Base-by-base conservation (phyloP, 1,139 yeast species). In the Suhomyces atakaporum region DNA sequence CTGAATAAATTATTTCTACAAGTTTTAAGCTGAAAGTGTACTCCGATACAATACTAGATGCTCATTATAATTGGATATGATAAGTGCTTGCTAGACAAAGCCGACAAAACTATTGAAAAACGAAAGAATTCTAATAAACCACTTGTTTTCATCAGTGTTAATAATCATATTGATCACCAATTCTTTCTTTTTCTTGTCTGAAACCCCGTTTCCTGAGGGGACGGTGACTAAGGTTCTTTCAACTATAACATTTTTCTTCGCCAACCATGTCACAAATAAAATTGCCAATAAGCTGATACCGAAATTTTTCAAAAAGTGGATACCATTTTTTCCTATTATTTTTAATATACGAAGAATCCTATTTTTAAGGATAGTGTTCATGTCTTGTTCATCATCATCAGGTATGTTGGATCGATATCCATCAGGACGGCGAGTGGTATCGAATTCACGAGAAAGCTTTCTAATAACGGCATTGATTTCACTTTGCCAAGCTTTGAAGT, bases 31-130 rank as follows among this genome's bases (percentile, higher is more conserved):
- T n/a, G n/a, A n/a, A n/a, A n/a, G 20, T 18, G 20, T 18, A 18
- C 20, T 18, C 20, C n/a, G n/a, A n/a, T n/a, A n/a, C n/a, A n/a
- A n/a, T n/a, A n/a, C n/a, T n/a, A n/a, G n/a, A n/a, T n/a, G n/a
- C n/a, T n/a, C n/a, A n/a, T n/a, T n/a, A n/a, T n/a, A n/a, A n/a
- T n/a, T n/a, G n/a, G n/a, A n/a, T n/a, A n/a, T n/a, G n/a, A n/a
- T n/a, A n/a, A n/a, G n/a, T 12, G 10, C 15, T 19, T 12, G 23
- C 24, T 19, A 66, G n/a, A 69, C 74, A 55, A 71, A 70, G 7
- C 75, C 75, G 15, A 71, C 73, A 54, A 69, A 67, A 36, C 69
- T 60, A 50, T 70, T 69, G 31, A 71, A 47, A 35, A 71, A 49
- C 18, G 46, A 51, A 31, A 70, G 62, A 42, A 71, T 49, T 42